Evolutionary conservation across 371 early-diverging fungal species (phyloP), one percentile per base, ranked within the genome.

Genomic region (Blakeslea trispora): DNA sequence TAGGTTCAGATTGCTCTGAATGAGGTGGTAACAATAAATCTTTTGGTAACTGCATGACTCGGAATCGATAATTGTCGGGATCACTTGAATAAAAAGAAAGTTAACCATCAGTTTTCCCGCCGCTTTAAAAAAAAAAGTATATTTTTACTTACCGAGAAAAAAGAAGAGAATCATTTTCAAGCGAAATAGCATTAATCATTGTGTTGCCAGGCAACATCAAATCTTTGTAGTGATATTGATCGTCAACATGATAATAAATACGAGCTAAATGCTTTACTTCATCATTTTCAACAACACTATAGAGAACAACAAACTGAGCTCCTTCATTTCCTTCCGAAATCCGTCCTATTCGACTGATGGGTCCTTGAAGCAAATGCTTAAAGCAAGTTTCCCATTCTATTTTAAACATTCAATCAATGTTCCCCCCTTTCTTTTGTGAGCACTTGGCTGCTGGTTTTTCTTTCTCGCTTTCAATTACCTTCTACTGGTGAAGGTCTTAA

Each of bases 11-110:
- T 18, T 62, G 45, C 28, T 52, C 51, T 14, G 70, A 67, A 55
- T 72, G 71, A 13, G 72, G 74, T n/a, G 66, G 41, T 13, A 23
- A 18, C 4, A 48, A 61, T 17, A 74, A 35, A 43, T 66, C 45
- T 7, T 21, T 13, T 37, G 79, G 73, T 32, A 78, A 57, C 14
- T 60, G 15, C 14, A 53, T 55, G 0, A 64, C 57, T 39, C 79
- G 57, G 40, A 75, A 78, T 44, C 70, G 46, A 51, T 69, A 71
- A n/a, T 22, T 28, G 57, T 78, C 79, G 10, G 79, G 79, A 50
- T 73, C 70, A 40, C 78, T 78, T 44, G 6, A 50, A 35, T 5
- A 13, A 40, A 21, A 49, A n/a, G n/a, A n/a, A 50, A 34, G 21
- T 9, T 32, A 2, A 45, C 37, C 13, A 46, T 39, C 13, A 32